Conservation (phyloP, 805 yeast species). For the Scheffersomyces spartinae region DNA sequence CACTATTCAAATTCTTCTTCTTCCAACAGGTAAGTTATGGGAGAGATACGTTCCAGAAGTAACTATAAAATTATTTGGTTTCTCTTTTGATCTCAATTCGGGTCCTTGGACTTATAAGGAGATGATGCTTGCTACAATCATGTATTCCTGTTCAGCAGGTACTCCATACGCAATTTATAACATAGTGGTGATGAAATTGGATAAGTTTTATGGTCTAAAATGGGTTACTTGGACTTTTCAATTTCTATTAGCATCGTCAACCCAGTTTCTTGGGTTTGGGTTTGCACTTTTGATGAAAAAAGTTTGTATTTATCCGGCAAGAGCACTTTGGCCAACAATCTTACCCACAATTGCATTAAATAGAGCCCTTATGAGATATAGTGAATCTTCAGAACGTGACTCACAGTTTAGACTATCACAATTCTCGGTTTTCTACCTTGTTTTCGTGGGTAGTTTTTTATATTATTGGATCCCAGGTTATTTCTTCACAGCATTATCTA, state of each 20-base stretch:
- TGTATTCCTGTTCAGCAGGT: constrained; percentile 18
- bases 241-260: constrained; percentile 37
- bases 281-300: constrained; percentile 55
- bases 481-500: constrained; percentile 28
- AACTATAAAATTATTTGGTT: constrained; percentile 18
- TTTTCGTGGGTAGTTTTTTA: constrained; percentile 17
- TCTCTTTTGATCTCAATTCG: constrained; percentile 32
- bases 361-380: constrained; percentile 28
- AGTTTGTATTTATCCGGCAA: constrained; percentile 40
- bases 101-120: constrained; percentile 59
- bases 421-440: constrained; percentile 18
- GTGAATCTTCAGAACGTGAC: constrained; percentile 12
- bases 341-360: constrained; percentile 37
- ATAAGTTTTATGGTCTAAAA: constrained; percentile 1
- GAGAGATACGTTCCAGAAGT: constrained; percentile 25
- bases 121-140: constrained; percentile 48
- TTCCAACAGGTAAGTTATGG: constrained; percentile 31
- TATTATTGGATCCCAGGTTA: constrained; percentile 37
- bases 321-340: constrained; percentile 42
- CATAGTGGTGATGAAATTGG: constrained; percentile 1
- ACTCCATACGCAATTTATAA: constrained; percentile 10
- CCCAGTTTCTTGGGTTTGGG: constrained; percentile 57
- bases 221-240: constrained; percentile 42
- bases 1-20: constrained; percentile 35
- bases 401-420: constrained; percentile 15